Evolutionary conservation across 2,329 filamentous ascomycete species (phyloP).

Genomic region (Macrophomina pseudophaseolina): DNA sequence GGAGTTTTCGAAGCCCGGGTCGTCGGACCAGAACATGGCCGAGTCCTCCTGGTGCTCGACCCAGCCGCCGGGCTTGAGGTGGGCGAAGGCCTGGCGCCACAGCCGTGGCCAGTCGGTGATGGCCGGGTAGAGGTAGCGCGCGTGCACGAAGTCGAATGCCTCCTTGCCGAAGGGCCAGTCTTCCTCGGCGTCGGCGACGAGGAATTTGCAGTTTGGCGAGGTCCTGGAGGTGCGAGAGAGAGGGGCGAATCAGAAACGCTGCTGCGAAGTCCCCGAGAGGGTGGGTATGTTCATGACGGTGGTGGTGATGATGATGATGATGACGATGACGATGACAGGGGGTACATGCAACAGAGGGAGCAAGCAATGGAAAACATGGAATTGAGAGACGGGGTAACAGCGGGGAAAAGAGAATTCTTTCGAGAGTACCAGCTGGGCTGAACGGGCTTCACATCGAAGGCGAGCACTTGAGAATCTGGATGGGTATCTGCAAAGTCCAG

Average conservation of each 20-base stretch:
- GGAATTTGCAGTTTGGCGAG: constrained; percentile 41
- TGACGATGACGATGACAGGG: no score
- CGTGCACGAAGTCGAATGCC: constrained; percentile 63
- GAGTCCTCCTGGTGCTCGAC: constrained; percentile 55
- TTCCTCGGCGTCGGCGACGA: constrained; percentile 46
- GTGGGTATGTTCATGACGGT: no score
- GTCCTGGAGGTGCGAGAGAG: constrained; percentile 11
- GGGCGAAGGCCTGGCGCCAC: constrained; percentile 46
- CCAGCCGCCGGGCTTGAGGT: constrained; percentile 58
- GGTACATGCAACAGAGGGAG: no score
- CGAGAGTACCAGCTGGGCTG: constrained; percentile 21
- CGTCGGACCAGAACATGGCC: constrained; percentile 25
- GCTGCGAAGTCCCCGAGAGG: no score
- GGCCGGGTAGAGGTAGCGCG: constrained; percentile 58
- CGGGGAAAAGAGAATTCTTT: not conserved
- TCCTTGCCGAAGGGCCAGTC: constrained; percentile 58
- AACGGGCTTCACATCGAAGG: constrained; percentile 41
- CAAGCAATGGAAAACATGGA: no score
- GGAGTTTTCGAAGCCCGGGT: constrained; percentile 5
- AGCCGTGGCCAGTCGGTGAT: constrained; percentile 61
- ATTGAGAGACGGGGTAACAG: not conserved
- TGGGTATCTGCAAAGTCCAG: constrained; percentile 44
- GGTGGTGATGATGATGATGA: no score
- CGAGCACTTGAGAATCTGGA: constrained; percentile 39
- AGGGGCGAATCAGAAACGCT: constrained; percentile 2